These are phyloP conservation scores for Diaporthe amygdali DNA, from an alignment of 2,329 filamentous ascomycete genomes.

Conservation along the genomic window DNA sequence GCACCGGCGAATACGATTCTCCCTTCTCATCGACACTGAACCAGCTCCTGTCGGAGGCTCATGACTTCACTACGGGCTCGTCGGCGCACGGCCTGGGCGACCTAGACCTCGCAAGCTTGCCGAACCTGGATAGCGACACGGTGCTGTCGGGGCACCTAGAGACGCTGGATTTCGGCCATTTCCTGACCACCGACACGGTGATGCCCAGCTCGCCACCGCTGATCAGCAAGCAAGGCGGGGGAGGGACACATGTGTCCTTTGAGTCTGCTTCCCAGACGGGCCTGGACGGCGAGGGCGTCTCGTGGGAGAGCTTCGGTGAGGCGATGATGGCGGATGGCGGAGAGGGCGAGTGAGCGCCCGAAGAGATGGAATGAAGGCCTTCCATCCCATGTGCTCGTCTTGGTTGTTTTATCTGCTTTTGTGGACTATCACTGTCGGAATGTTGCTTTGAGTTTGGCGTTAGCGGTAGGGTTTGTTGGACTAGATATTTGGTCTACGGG, in stretches of 20 bases:
- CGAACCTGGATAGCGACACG: slow-evolving; percentile 41
- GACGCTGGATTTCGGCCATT: slow-evolving; percentile 51
- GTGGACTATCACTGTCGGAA: background rate
- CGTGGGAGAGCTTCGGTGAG: slow-evolving; percentile 22
- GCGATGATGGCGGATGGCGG: slow-evolving; percentile 3
- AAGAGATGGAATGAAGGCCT: background rate
- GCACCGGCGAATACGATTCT: slow-evolving; percentile 46
- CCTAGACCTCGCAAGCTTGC: slow-evolving; percentile 48
- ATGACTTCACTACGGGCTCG: slow-evolving; percentile 47
- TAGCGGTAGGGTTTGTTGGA: background rate
- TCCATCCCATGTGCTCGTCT: background rate
- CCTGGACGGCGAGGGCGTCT: slow-evolving; percentile 26
- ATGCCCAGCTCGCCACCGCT: slow-evolving; percentile 56
- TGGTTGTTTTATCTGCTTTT: background rate
- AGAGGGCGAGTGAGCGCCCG: background rate
- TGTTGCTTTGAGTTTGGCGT: background rate
- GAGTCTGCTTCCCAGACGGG: slow-evolving; percentile 26
- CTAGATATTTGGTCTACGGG: background rate
- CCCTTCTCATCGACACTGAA: slow-evolving; percentile 68
- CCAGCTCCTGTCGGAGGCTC: slow-evolving; percentile 65
- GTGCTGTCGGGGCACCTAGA: slow-evolving; percentile 33
- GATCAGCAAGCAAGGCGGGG: slow-evolving; percentile 29
- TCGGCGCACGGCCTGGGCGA: slow-evolving; percentile 44
- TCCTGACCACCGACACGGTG: slow-evolving; percentile 52
- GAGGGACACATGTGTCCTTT: slow-evolving; percentile 29